phyloP scores from a whole-genome alignment of 2,329 filamentous ascomycete genomes.

The Alternaria infectoria region DNA sequence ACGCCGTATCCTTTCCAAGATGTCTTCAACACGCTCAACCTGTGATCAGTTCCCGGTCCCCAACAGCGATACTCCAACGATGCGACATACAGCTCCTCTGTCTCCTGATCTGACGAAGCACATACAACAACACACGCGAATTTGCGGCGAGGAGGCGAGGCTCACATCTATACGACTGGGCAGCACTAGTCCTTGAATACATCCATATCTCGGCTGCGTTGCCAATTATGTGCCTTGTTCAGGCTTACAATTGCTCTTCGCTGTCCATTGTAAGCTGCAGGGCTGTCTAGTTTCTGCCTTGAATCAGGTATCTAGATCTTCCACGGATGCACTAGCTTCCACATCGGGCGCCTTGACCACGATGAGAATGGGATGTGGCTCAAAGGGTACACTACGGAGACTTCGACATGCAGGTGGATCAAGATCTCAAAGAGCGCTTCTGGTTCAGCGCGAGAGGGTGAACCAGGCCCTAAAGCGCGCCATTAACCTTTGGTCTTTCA shows the following conservation, averaged over 20 bases:
- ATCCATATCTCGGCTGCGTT: not conserved
- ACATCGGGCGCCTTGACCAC: not conserved
- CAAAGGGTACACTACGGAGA: not conserved
- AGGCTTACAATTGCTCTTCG: not conserved
- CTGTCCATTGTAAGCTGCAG: not conserved
- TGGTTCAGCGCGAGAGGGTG: not conserved
- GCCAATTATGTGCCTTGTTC: not conserved
- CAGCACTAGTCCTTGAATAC: not conserved
- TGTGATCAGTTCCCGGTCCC: not conserved
- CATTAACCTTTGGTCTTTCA: not conserved
- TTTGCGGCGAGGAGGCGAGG: not conserved
- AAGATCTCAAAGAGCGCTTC: not conserved
- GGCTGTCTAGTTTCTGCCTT: not conserved
- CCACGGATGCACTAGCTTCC: not conserved
- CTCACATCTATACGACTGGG: not conserved
- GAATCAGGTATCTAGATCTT: not conserved
- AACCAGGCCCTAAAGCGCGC: not conserved
- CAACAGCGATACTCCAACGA: not conserved
- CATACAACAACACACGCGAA: not conserved
- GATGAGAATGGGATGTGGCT: not conserved
- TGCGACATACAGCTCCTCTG: not conserved
- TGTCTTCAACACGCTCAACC: not conserved
- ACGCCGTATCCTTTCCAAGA: not conserved
- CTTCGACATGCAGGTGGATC: not conserved
- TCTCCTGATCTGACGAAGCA: not conserved